These are phyloP conservation scores for Rhizophora apiculata DNA, from an alignment of 345 rosid genomes.

Conservation along the genomic window DNA sequence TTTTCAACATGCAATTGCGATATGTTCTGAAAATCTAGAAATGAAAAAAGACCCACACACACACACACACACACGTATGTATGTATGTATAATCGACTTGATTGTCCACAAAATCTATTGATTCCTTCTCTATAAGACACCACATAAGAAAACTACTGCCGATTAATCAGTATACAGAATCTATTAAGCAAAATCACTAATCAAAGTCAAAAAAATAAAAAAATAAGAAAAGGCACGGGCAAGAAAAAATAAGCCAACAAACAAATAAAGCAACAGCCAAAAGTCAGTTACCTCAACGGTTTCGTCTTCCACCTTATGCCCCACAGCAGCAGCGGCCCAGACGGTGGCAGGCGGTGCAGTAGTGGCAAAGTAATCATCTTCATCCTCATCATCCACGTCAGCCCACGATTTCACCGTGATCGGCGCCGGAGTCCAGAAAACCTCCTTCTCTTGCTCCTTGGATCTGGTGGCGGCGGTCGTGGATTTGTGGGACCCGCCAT, in stretches of 20 bases:
- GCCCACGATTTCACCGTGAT: conserved; percentile 53
- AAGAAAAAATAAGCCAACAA: conserved; percentile 4
- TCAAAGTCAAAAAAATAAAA: no score
- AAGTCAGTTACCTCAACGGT: not conserved
- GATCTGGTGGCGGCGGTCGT: conserved; percentile 13
- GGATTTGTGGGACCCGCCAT: conserved; percentile 25
- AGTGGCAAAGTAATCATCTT: conserved; percentile 55
- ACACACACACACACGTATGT: no score
- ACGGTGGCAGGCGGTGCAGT: conserved; percentile 42
- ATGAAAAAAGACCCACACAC: no score
- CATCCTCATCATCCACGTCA: conserved; percentile 48
- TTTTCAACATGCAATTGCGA: no score
- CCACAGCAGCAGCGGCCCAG: conserved; percentile 33
- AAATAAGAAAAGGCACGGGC: no score
- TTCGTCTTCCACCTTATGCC: not conserved
- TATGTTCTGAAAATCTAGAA: no score
- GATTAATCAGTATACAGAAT: no score
- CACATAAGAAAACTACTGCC: no score
- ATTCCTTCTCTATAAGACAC: no score
- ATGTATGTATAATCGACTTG: no score
- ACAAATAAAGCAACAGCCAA: not conserved
- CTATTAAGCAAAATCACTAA: no score
- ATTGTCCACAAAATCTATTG: no score
- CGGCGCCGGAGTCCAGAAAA: conserved; percentile 52
- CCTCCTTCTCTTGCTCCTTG: conserved; percentile 43